Conservation (phyloP, 2,329 filamentous ascomycete species). For the Paraconiothyrium sp. region DNA sequence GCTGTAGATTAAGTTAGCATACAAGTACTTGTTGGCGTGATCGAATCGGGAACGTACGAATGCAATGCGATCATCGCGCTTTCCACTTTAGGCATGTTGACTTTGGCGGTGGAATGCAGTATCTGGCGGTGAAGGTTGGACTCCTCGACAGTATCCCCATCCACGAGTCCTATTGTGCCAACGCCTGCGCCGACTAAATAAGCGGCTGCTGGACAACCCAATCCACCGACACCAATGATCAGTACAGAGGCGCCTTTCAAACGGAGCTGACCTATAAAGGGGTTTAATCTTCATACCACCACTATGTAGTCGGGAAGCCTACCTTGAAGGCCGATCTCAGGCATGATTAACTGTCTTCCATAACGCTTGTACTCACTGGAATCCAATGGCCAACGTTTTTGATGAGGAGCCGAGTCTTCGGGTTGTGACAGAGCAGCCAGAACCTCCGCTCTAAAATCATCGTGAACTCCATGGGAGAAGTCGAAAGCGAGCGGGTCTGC, state of each 20-base stretch:
- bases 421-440: slow-evolving; percentile 47
- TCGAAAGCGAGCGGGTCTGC: slow-evolving; percentile 44
- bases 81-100: slow-evolving; percentile 82
- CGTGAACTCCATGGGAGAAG: slow-evolving; percentile 53
- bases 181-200: slow-evolving; percentile 92
- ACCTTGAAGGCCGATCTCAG: slow-evolving; percentile 81
- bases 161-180: slow-evolving; percentile 82
- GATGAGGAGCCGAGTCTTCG: slow-evolving; percentile 18
- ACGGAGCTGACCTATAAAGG: slow-evolving; percentile 75
- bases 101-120: slow-evolving; percentile 74
- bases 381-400: slow-evolving; percentile 70
- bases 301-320: not conserved
- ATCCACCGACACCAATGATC: slow-evolving; percentile 85
- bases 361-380: slow-evolving; percentile 85
- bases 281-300: slow-evolving; percentile 1
- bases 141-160: slow-evolving; percentile 85
- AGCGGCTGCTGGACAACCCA: slow-evolving; percentile 91
- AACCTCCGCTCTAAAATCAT: slow-evolving; percentile 55
- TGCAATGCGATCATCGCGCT: slow-evolving; percentile 64
- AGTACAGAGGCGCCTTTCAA: slow-evolving; percentile 77
- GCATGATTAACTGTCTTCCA: slow-evolving; percentile 89
- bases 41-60: slow-evolving; percentile 48
- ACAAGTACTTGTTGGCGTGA: not conserved
- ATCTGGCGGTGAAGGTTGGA: slow-evolving; percentile 96
- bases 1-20: slow-evolving; percentile 51